Evolutionary conservation across 257 asterid genomes (phyloP), one percentile per base, ranked within the genome.

Genomic region (Parsonsia alboflavescens): DNA sequence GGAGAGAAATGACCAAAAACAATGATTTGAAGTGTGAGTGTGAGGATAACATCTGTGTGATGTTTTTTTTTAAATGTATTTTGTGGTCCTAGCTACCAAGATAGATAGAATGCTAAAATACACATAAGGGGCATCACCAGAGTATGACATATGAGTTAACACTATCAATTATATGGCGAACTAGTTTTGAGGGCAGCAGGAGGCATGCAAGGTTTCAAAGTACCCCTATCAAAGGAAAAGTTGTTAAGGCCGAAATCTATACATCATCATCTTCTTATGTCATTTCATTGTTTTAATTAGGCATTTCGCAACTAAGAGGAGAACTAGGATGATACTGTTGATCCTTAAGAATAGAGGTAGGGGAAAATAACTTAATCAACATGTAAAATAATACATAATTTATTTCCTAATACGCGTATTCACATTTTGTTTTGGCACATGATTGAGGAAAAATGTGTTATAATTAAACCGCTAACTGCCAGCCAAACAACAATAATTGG

Each of bases 71-170:
- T 19, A n/a, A 16, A 16, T 1, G 17, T 19, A 19, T 54, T 53
- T 53, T 16, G 81, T 77, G 81, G 81, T 72, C 81, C 77, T 71
- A 36, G 39, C 39, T 53, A 19, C 8, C 0, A 3, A 12, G 7
- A 53, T 19, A 53, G 21, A 53, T 53, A 53, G 15, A 48, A 9
- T 9, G 1, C 10, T 10, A 17, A 19, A 4, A 54, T 48, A 15
- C 68, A 64, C 59, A 57, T 72, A 30, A 50, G 68, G 63, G 68
- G 63, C 72, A 76, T 70, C 67, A 64, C 9, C 56, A 9, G 61
- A 71, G 30, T 71, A 17, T 75, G 73, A 66, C 78, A 13, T 64
- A 63, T 67, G 59, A 66, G 21, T 16, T 9, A 22, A 68, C 16
- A 30, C 49, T 21, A 49, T 49, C 66, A 64, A 64, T 42, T 30